Conservation (phyloP, 2,329 filamentous ascomycete genomes). For the Penicillium sp. region DNA sequence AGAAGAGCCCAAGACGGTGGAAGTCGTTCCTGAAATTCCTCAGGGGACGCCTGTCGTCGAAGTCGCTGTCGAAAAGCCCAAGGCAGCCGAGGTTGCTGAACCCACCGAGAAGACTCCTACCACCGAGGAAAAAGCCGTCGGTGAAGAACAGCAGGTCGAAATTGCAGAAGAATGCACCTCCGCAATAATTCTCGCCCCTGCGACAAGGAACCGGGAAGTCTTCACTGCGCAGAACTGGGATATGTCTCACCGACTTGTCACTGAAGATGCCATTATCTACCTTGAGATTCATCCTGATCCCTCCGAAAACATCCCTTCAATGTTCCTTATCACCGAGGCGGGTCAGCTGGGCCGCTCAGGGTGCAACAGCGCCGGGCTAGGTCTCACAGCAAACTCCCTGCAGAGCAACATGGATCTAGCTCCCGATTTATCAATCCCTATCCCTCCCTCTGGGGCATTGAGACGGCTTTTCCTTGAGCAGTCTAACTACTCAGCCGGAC, state of each 20-base stretch:
- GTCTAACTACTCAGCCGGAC: not conserved
- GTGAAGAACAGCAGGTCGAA: not conserved
- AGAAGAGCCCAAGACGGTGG: not conserved
- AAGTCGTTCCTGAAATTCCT: not conserved
- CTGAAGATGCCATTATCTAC: not conserved
- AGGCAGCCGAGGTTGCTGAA: not conserved
- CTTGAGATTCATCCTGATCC: not conserved
- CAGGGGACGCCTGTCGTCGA: not conserved
- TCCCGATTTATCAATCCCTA: not conserved
- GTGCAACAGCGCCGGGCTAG: not conserved
- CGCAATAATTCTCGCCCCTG: not conserved
- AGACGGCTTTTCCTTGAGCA: not conserved
- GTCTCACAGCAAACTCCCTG: not conserved
- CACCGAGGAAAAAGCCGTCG: not conserved
- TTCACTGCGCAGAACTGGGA: not conserved
- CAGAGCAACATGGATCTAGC: not conserved
- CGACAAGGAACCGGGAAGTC: not conserved
- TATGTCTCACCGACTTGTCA: not conserved
- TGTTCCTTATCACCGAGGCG: not conserved
- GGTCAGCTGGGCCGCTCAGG: not conserved
- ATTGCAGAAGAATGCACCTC: not conserved
- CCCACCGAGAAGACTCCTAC: not conserved
- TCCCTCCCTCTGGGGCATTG: not conserved
- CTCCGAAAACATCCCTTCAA: not conserved
- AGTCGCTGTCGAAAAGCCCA: slow-evolving; percentile 2